These are phyloP conservation scores for Juncus inflexus DNA, from an alignment of 176 grass and related monocot species.

Conservation along the genomic window DNA sequence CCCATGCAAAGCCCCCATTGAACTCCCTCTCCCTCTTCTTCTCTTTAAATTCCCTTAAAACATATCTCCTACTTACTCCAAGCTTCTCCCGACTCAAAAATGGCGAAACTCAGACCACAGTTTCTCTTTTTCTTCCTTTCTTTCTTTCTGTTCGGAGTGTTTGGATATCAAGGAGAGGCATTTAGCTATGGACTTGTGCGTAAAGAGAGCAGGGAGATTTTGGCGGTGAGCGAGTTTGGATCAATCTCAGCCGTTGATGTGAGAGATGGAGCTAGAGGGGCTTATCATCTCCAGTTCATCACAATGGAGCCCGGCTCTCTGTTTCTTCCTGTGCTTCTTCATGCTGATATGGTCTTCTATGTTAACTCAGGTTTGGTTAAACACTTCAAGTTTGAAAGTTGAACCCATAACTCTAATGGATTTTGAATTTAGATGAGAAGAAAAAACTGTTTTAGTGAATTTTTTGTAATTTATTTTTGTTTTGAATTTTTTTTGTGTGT, in stretches of 20 bases:
- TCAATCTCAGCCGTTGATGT: constrained; percentile 56
- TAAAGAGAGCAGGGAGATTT: constrained; percentile 50
- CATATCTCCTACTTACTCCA: neutral
- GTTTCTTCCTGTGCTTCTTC: constrained; percentile 76
- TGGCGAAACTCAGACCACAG: neutral
- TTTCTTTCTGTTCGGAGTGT: constrained; percentile 14
- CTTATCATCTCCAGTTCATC: constrained; percentile 80
- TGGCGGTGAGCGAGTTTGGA: constrained; percentile 46
- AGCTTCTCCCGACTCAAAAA: neutral
- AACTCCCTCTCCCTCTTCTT: neutral
- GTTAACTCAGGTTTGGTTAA: constrained; percentile 55
- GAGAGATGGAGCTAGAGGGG: constrained; percentile 35
- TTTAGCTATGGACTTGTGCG: constrained; percentile 34
- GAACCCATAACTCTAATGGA: neutral
- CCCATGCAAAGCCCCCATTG: constrained; percentile 43
- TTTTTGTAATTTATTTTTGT: too few relatives aligned
- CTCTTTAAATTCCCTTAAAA: constrained; percentile 32
- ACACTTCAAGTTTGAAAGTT: neutral
- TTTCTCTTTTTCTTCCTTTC: neutral
- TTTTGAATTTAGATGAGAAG: neutral
- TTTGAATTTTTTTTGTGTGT: too few relatives aligned
- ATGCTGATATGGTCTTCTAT: constrained; percentile 77
- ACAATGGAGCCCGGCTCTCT: constrained; percentile 70
- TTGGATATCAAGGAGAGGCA: constrained; percentile 9
- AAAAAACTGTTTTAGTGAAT: neutral